Evolutionary conservation across 1,139 yeast species (phyloP), one percentile per base, ranked within the genome.

Genomic region (Suhomyces maxii): DNA sequence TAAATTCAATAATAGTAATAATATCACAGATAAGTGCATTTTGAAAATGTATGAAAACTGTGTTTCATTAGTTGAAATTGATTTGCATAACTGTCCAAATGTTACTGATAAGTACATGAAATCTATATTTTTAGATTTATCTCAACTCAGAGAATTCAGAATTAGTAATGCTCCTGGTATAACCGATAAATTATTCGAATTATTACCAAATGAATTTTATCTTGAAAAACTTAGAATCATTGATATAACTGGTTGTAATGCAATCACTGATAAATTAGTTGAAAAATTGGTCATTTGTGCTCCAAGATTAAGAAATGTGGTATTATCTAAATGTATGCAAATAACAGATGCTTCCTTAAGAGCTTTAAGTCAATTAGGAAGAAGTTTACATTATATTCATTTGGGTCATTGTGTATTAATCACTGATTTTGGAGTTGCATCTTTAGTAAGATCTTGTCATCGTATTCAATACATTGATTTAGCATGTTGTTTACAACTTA

Each of bases 371-470:
- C 78, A 76, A 41, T 72, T 91, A 48, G 96, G 96, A 7, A 83
- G 89, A 60, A 85, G 86, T 58, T 73, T 93, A 55, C 97, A 91
- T 63, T 89, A 90, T 58, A 77, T 93, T 46, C 99, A 93, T 68
- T 77, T 93, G 53, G 98, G 98, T 26, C 99, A 93, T 69, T 93
- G 99, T 70, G 82, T 84, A 43, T 82, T 86, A 59, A 87, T 93
- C 47, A 93, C 98, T 1, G 98, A 93, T 67, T 80, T 79, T 51
- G 97, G 97, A 13, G 95, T 93, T 25, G 80, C 82, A 18, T 76
- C 81, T 10, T 73, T 93, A 52, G 89, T 89, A 14, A 78, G 87
- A 57, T 78, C 80, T 46, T 93, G 99, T 61, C 89, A 85, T 49
- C 76, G 97, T 50, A 82, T 93, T 47, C 96, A 90, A 59, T 93